Base-by-base conservation (phyloP, 2,329 filamentous ascomycete genomes). In the Cladophialophora chaetospira region DNA sequence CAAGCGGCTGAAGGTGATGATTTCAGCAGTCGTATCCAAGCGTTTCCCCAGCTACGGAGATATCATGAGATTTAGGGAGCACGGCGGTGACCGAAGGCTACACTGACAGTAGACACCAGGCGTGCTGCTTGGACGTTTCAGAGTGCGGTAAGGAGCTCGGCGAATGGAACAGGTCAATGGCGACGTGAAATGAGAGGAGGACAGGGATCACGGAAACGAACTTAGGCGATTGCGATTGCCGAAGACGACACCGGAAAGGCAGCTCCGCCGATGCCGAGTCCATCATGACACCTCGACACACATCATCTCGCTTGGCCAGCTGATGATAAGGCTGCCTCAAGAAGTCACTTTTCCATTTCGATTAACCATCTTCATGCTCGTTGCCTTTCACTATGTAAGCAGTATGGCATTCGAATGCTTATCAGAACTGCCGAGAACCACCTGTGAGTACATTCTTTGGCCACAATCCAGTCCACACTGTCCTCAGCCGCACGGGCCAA, bases 401-500 rank as follows among this genome's bases (percentile, higher is more conserved):
- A n/a, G n/a, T n/a, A n/a, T n/a, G n/a, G n/a, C n/a, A n/a, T n/a
- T n/a, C n/a, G n/a, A n/a, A n/a, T n/a, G n/a, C n/a, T n/a, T n/a
- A n/a, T n/a, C n/a, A n/a, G n/a, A n/a, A n/a, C n/a, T n/a, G n/a
- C n/a, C n/a, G n/a, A n/a, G n/a, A n/a, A n/a, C n/a, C 29, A 33
- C 8, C 29, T 19, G 13, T 40, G 21, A 19, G 15, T 19, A 25
- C 33, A 47, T 42, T 42, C 49, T 38, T 26, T 46, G 26, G 28
- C n/a, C n/a, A n/a, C 47, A 40, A 38, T 40, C 33, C 29, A n/a
- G 36, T 46, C 13, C 50, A 21, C 26, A 44, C 6, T 33, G 42
- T 23, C 17, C 29, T 48, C 15, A 43, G 52, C 43, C 26, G 42
- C 11, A 17, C 43, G 42, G 51, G 19, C 42, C 31, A 47, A 47